Evolutionary conservation across 2,329 filamentous ascomycete genomes (phyloP).

Genomic region (Colletotrichum acutatum): DNA sequence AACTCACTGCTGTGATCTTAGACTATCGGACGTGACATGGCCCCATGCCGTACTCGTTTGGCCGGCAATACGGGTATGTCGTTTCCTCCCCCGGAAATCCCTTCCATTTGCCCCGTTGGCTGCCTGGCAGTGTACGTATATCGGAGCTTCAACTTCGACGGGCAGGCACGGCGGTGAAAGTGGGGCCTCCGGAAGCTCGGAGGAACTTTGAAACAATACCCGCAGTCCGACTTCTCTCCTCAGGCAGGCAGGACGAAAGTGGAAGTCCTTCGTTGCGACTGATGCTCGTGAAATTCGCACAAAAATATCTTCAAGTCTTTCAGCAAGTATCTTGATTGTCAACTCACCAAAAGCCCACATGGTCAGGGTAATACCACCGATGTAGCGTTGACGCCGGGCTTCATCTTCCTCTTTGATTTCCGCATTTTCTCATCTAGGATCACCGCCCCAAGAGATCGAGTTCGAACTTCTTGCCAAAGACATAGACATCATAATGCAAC

Average conservation of each 20-base stretch:
- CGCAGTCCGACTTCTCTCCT: background rate
- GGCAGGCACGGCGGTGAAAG: background rate
- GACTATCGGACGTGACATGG: background rate
- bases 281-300: background rate
- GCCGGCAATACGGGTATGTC: background rate
- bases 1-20: background rate
- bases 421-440: background rate
- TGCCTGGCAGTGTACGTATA: background rate
- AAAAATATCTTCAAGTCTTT: background rate
- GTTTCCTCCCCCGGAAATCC: background rate
- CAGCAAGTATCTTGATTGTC: fast-evolving
- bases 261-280: background rate
- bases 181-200: background rate
- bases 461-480: background rate
- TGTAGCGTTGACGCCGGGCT: background rate
- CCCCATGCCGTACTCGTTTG: background rate
- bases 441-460: background rate
- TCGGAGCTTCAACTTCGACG: background rate
- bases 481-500: too few species aligned
- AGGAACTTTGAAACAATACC: background rate
- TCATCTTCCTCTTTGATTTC: background rate
- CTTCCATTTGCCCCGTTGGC: background rate
- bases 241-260: background rate
- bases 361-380: background rate
- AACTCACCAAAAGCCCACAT: background rate